A percentile compares a stretch with the other conserved stretches of the same genome.
Conservation (phyloP, 768 basidiomycete species). For the Phanerochaete carnosa region DNA sequence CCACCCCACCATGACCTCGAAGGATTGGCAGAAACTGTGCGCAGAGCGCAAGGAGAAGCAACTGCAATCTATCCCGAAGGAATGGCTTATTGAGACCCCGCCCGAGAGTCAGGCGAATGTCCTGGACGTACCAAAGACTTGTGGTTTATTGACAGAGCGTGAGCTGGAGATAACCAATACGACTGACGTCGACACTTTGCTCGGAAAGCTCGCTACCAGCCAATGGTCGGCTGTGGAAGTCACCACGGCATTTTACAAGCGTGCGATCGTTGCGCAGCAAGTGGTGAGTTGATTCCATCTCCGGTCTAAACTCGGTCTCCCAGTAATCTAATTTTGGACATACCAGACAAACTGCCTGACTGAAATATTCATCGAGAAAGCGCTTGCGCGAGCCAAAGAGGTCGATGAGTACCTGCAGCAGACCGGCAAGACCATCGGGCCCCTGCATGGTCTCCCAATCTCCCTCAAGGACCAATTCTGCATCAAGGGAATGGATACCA, state of each 20-base stretch:
- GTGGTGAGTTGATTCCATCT: conserved; percentile 28
- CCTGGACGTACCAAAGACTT: conserved; percentile 47
- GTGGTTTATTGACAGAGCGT: conserved; percentile 50
- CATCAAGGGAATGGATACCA: conserved; percentile 60
- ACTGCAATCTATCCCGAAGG: conserved; percentile 53
- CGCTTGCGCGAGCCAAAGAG: conserved; percentile 37
- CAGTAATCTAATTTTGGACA: neutral
- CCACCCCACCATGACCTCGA: conserved; percentile 6
- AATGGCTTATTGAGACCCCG: conserved; percentile 58
- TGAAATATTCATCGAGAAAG: conserved; percentile 45
- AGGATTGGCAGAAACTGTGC: conserved; percentile 49
- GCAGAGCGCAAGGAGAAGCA: conserved; percentile 53
- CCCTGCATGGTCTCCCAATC: conserved; percentile 44
- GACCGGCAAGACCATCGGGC: conserved; percentile 41
- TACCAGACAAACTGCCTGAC: conserved; percentile 46
- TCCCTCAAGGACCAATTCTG: conserved; percentile 48
- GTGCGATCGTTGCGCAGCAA: conserved; percentile 49
- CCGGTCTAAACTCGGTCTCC: neutral
- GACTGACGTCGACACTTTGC: conserved; percentile 40
- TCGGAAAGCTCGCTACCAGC: conserved; percentile 49
- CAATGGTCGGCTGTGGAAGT: conserved; percentile 58
- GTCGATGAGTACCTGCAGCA: conserved; percentile 37
- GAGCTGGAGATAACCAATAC: conserved; percentile 64
- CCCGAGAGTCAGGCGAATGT: conserved; percentile 49
- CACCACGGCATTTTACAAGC: conserved; percentile 42